Evolutionary conservation across 192 early-diverging fungal species (phyloP).

Genomic region (Entophlyctis luteolus): DNA sequence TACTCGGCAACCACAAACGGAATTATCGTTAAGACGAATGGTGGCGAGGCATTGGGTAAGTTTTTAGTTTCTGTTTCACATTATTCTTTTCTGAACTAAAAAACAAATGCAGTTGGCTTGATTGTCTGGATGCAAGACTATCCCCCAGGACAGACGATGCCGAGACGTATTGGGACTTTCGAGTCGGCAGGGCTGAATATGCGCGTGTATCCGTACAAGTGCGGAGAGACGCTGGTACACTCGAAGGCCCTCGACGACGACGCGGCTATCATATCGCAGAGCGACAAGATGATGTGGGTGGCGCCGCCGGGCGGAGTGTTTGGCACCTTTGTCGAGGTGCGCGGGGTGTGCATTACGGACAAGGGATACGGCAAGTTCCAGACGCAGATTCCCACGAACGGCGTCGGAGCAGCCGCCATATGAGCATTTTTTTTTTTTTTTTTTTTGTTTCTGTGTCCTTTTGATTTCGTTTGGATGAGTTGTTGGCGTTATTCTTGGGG

Average conservation of each 20-base stretch:
- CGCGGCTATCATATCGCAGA: background rate
- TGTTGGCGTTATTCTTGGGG: too few relatives aligned
- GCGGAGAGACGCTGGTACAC: constrained; percentile 29
- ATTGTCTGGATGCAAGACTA: constrained; percentile 32
- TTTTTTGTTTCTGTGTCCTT: too few relatives aligned
- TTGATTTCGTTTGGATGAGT: too few relatives aligned
- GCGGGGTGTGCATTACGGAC: background rate
- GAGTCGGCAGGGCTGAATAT: constrained; percentile 18
- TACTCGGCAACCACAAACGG: background rate
- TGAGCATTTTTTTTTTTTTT: too few relatives aligned
- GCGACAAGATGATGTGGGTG: background rate
- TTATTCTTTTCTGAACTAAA: too few relatives aligned
- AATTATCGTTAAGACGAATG: background rate
- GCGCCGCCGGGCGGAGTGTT: background rate
- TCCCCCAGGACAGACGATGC: background rate
- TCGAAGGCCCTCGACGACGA: constrained; percentile 14
- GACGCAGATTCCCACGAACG: background rate
- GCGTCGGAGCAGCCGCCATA: too few relatives aligned
- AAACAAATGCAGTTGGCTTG: constrained; percentile 18
- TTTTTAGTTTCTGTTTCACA: background rate
- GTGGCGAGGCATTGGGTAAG: background rate
- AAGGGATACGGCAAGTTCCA: background rate
- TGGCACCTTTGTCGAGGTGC: background rate
- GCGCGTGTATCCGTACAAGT: constrained; percentile 26
- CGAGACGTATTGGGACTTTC: constrained; percentile 19